phyloP scores from a whole-genome alignment of 306 rosid genomes.

The Boehmeria nivea region DNA sequence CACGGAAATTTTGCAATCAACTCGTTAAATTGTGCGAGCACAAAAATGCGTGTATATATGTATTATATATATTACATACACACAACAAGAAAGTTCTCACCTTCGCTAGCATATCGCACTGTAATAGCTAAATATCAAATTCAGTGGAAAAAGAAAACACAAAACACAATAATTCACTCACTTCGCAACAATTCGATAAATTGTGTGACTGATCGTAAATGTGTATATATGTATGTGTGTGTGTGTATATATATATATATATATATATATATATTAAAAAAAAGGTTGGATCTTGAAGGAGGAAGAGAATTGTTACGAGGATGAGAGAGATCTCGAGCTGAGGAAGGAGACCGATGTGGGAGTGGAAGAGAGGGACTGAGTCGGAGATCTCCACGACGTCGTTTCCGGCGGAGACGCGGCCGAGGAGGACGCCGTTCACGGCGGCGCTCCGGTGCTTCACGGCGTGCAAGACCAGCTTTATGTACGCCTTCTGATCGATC shows the following conservation, averaged over 20 bases:
- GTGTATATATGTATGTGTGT: too few relatives aligned
- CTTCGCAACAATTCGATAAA: neutral
- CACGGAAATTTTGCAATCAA: too few relatives aligned
- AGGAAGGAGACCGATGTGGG: slow-evolving; percentile 85
- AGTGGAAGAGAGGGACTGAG: slow-evolving; percentile 91
- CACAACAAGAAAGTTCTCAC: too few relatives aligned
- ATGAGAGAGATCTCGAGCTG: slow-evolving; percentile 95
- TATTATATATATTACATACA: too few relatives aligned
- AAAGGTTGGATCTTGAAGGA: slow-evolving; percentile 1
- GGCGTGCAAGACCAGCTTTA: slow-evolving; percentile 77
- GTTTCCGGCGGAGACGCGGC: slow-evolving; percentile 62
- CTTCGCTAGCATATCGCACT: neutral
- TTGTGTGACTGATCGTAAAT: too few relatives aligned
- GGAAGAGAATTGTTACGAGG: slow-evolving; percentile 40
- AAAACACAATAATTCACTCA: slow-evolving; percentile 3
- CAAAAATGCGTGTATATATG: too few relatives aligned
- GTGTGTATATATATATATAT: neutral
- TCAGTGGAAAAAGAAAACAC: too few relatives aligned
- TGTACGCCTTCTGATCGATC: slow-evolving; percentile 78
- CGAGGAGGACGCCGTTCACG: slow-evolving; percentile 82
- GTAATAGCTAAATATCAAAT: too few relatives aligned
- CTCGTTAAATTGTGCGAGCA: too few relatives aligned
- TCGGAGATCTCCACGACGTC: slow-evolving; percentile 69
- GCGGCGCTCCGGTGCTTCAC: slow-evolving; percentile 77
- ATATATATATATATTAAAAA: neutral